phyloP scores from a whole-genome alignment of 768 basidiomycete genomes.

The Pholiota molesta region DNA sequence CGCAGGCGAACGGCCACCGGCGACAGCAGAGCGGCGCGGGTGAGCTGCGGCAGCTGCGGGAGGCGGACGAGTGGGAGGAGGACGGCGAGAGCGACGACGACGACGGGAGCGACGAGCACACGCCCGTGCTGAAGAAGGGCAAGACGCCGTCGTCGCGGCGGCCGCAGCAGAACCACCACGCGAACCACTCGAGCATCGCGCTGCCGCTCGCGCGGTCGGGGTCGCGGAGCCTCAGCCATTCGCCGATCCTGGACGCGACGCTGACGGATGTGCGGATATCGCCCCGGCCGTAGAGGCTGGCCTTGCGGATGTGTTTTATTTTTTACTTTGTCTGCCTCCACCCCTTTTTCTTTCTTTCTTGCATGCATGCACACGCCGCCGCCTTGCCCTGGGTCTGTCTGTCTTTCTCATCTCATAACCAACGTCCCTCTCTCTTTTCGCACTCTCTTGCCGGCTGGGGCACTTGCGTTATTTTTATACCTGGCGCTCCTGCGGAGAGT shows the following conservation, averaged over 20 bases:
- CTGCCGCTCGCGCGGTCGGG: conserved; percentile 27
- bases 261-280: conserved; percentile 42
- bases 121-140: conserved; percentile 33
- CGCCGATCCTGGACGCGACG: conserved; percentile 45
- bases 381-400: not conserved
- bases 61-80: conserved; percentile 66
- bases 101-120: conserved; percentile 51
- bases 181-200: conserved; percentile 15
- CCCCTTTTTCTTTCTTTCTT: not conserved
- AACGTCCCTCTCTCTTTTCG: not conserved
- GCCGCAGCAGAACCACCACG: conserved; percentile 19
- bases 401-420: not conserved
- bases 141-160: conserved; percentile 13
- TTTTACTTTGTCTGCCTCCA: not conserved
- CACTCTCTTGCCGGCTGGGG: not conserved
- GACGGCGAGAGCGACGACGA: conserved; percentile 43
- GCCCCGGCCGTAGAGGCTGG: conserved; percentile 20
- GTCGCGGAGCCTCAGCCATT: conserved; percentile 59
- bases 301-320: not conserved
- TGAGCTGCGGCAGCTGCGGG: conserved; percentile 64
- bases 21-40: conserved; percentile 36
- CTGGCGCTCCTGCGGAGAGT: not conserved
- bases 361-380: not conserved
- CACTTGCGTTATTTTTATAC: not conserved
- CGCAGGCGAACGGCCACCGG: conserved; percentile 13